phyloP scores from a whole-genome alignment of 176 grass and related monocot genomes.

The Typha latifolia region DNA sequence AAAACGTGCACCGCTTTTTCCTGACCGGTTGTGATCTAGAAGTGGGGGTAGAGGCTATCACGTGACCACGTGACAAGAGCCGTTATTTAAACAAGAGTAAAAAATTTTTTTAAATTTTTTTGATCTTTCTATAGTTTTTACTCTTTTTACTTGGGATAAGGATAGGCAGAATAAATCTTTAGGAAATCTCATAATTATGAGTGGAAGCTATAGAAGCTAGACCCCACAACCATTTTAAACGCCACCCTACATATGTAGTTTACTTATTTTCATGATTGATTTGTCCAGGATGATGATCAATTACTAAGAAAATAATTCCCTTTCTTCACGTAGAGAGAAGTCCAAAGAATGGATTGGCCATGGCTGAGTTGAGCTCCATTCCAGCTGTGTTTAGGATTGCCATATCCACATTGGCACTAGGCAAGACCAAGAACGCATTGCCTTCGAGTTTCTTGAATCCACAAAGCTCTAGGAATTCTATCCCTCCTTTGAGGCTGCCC shows the following conservation, averaged over 20 bases:
- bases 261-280: no score
- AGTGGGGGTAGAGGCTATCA: not conserved
- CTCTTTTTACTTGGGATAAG: no score
- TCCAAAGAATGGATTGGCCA: constrained; percentile 78
- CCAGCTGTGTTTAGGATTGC: constrained; percentile 31
- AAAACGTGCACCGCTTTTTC: not conserved
- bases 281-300: no score
- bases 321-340: constrained; percentile 30
- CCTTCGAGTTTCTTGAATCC: constrained; percentile 48
- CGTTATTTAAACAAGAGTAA: not conserved
- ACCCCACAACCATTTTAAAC: no score
- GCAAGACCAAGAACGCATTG: constrained; percentile 44
- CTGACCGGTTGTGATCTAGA: not conserved
- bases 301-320: no score
- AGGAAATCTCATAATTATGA: no score
- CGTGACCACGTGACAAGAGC: not conserved
- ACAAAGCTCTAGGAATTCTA: constrained; percentile 79
- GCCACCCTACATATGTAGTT: no score
- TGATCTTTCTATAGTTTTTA: no score
- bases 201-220: no score
- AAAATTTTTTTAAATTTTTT: no score
- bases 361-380: constrained; percentile 38
- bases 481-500: constrained; percentile 39
- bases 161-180: no score
- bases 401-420: constrained; percentile 40